Evolutionary conservation across 257 asterid species (phyloP), one percentile per base, ranked within the genome.

Genomic region (Primulina tabacum): DNA sequence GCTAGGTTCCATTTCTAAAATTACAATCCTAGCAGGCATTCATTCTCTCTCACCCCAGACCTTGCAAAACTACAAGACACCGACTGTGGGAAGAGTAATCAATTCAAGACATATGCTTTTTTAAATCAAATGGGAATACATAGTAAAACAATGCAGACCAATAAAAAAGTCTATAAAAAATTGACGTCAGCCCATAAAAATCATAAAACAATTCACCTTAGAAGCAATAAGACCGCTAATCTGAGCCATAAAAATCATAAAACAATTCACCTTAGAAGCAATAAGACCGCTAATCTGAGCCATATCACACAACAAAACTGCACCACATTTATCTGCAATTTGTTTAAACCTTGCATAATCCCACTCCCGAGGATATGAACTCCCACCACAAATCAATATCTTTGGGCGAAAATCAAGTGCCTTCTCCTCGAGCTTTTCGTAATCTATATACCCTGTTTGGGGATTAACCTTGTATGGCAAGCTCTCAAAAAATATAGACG

Each of bases 221-320:
- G 97, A 96, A 75, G 97, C 92, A 83, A 91, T 75, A 69, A 91
- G 95, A 56, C 96, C 97, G 26, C 97, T 91, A 68, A 81, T 89
- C 76, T 89, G 96, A 75, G 97, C 97, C 96, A 91, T 91, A 72
- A n/a, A n/a, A n/a, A 30, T 12, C 65, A 63, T 18, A 21, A 47
- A 18, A 32, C 26, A 50, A 10, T 58, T 74, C 70, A 91, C 97
- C 92, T 91, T 87, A 20, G 97, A 96, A 75, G 97, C 92, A 83
- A 91, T 75, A 69, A 91, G 95, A 56, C 96, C 97, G 26, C 97
- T 91, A 68, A 81, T 89, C 76, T 89, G 96, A 75, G 97, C 97
- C 96, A 91, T 91, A 72, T 91, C 97, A 60, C 97, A 91, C 75
- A 91, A 66, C 80, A 91, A 82, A 59, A 85, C 85, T 5, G 96